A percentile compares a stretch with the other conserved stretches of the same genome.
Conservation (phyloP, 495 filamentous ascomycete species). For the Penicillium soppii region DNA sequence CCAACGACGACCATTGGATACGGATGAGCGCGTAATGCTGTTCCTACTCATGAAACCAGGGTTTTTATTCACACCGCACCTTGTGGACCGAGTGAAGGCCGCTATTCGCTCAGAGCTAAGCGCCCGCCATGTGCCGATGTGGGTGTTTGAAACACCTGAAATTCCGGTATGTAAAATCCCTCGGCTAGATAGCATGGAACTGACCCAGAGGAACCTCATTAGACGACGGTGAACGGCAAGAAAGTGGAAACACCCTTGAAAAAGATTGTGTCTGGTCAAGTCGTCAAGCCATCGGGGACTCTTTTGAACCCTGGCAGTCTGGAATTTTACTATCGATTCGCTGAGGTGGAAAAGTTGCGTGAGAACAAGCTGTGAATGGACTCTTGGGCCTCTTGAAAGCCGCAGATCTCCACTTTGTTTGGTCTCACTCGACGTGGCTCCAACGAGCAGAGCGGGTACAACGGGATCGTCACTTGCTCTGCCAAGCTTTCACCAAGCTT, state of each 20-base stretch:
- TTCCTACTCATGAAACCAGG: constrained; percentile 62
- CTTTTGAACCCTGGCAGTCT: constrained; percentile 72
- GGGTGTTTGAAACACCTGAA: constrained; percentile 74
- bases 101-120: constrained; percentile 64
- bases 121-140: constrained; percentile 73
- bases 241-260: constrained; percentile 45
- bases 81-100: constrained; percentile 61
- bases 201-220: constrained; percentile 7
- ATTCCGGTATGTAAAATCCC: constrained; percentile 65
- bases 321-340: constrained; percentile 79
- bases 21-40: constrained; percentile 72
- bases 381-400: constrained; percentile 2
- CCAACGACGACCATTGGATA: constrained; percentile 64
- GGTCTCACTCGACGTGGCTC: constrained; percentile 9
- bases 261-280: constrained; percentile 76
- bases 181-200: constrained; percentile 1
- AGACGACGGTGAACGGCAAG: constrained; percentile 69
- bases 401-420: not conserved
- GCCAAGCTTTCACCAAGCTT: constrained; percentile 33
- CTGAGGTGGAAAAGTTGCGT: constrained; percentile 66
- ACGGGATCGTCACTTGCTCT: constrained; percentile 4
- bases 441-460: constrained; percentile 9
- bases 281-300: constrained; percentile 73
- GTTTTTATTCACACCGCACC: constrained; percentile 45
- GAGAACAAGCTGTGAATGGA: constrained; percentile 23